Evolutionary conservation across 257 asterid genomes (phyloP), one percentile per base, ranked within the genome.

Genomic region (Coffea eugenioides): DNA sequence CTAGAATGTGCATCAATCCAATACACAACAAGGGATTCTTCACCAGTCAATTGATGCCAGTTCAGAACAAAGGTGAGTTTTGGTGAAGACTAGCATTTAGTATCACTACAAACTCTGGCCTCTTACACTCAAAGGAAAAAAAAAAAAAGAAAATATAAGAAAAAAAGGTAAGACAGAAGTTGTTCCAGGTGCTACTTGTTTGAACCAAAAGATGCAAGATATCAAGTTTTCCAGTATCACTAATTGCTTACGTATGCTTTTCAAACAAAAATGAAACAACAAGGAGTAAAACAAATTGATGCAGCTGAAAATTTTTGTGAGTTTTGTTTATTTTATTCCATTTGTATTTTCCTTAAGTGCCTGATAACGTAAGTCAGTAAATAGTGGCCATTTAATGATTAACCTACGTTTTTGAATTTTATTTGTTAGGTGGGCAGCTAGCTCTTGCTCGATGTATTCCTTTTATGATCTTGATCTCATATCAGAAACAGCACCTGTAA

Each of bases 1-100:
- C 98, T 43, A 92, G 97, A 86, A 88, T 96, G 93, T 96, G 99
- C 79, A 88, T 96, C 80, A 96, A 91, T 85, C 97, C 99, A 6
- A 84, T 91, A 80, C 99, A 96, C 88, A 96, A 94, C 80, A 27
- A 27, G 31, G 31, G 31, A 27, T 27, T 27, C 0, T 27, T 27
- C 31, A 0, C 31, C 31, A 27, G 0, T 27, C 31, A 27, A 27
- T 27, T 27, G 31, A 88, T 83, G 56, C 87, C 85, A 84, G 34
- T 79, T 86, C 90, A n/a, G 94, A 90, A 84, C 97, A 91, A 81
- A 85, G 90, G 98, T 92, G 70, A 84, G 88, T 84, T 83, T 27
- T 57, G 23, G 16, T 69, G 2, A 39, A 1, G 43, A 4, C 43
- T 62, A n/a, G 43, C 4, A 4, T 9, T 62, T 62, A 62, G 13